These are phyloP conservation scores for Colletotrichum sp. DNA, from an alignment of 2,329 filamentous ascomycete genomes.

Conservation along the genomic window DNA sequence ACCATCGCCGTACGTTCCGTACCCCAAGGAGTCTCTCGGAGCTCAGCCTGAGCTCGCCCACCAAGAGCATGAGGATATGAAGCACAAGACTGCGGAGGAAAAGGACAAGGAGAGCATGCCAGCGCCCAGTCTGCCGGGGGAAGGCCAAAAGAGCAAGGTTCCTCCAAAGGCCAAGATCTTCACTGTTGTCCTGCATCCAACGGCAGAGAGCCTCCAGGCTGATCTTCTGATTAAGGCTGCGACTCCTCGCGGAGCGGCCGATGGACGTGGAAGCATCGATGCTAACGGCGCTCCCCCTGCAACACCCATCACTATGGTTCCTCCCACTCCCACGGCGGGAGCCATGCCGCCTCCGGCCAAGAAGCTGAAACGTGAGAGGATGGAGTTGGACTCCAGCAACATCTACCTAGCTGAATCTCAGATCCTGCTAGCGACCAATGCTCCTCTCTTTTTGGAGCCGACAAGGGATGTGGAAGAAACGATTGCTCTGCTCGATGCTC, in stretches of 20 bases:
- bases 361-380: slow-evolving; percentile 71
- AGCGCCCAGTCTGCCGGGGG: slow-evolving; percentile 51
- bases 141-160: slow-evolving; percentile 47
- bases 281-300: slow-evolving; percentile 60
- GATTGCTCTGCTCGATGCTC: slow-evolving; percentile 71
- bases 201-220: slow-evolving; percentile 73
- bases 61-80: slow-evolving; percentile 33
- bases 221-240: slow-evolving; percentile 79
- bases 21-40: slow-evolving; percentile 60
- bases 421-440: slow-evolving; percentile 74
- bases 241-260: slow-evolving; percentile 62
- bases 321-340: slow-evolving; percentile 65
- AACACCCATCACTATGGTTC: slow-evolving; percentile 66
- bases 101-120: slow-evolving; percentile 66
- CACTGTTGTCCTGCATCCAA: slow-evolving; percentile 86
- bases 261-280: slow-evolving; percentile 35
- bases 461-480: slow-evolving; percentile 72
- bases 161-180: slow-evolving; percentile 68
- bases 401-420: slow-evolving; percentile 78
- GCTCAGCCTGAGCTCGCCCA: slow-evolving; percentile 14
- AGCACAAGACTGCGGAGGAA: slow-evolving; percentile 44
- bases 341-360: slow-evolving; percentile 67
- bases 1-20: slow-evolving; percentile 84
- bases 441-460: slow-evolving; percentile 79
- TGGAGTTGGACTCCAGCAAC: slow-evolving; percentile 78